Evolutionary conservation across 2,329 filamentous ascomycete species (phyloP).

Genomic region (Acarospora socialis): DNA sequence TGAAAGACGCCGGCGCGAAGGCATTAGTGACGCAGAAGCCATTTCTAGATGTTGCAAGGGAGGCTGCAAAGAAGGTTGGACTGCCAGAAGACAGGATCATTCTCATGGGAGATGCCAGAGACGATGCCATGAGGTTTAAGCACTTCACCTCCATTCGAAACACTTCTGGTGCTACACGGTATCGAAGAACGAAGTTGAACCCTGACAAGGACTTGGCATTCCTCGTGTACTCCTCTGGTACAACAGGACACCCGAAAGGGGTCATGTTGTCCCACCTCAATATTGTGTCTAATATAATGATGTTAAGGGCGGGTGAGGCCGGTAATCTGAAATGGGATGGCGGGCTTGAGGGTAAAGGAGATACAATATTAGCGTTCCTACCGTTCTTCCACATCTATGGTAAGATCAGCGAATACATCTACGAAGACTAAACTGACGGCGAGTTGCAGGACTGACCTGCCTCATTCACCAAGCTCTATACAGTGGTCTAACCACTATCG

Average conservation of each 20-base stretch:
- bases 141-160: slow-evolving; percentile 62
- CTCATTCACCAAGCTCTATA: slow-evolving; percentile 56
- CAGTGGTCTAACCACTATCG: slow-evolving; percentile 49
- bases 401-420: slow-evolving; percentile 33
- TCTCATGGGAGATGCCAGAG: slow-evolving; percentile 55
- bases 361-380: slow-evolving; percentile 63
- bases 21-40: slow-evolving; percentile 60
- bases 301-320: slow-evolving; percentile 40
- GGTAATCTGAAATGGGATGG: slow-evolving; percentile 44
- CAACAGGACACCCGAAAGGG: slow-evolving; percentile 81
- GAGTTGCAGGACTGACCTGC: slow-evolving; percentile 46
- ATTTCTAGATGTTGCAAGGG: slow-evolving; percentile 47
- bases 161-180: slow-evolving; percentile 43
- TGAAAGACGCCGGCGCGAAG: slow-evolving; percentile 62
- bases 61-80: slow-evolving; percentile 55
- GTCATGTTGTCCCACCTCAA: slow-evolving; percentile 78
- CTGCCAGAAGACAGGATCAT: slow-evolving; percentile 60
- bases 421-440: slow-evolving; percentile 11
- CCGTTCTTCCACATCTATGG: slow-evolving; percentile 90
- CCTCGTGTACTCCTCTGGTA: slow-evolving; percentile 78
- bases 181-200: slow-evolving; percentile 47
- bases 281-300: slow-evolving; percentile 58
- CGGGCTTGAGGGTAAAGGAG: slow-evolving; percentile 46
- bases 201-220: slow-evolving; percentile 65
- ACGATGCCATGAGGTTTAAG: slow-evolving; percentile 44